Evolutionary conservation across 1,284 basidiomycete genomes (phyloP), one percentile per base, ranked within the genome.

Genomic region (Pseudozyma sp.): DNA sequence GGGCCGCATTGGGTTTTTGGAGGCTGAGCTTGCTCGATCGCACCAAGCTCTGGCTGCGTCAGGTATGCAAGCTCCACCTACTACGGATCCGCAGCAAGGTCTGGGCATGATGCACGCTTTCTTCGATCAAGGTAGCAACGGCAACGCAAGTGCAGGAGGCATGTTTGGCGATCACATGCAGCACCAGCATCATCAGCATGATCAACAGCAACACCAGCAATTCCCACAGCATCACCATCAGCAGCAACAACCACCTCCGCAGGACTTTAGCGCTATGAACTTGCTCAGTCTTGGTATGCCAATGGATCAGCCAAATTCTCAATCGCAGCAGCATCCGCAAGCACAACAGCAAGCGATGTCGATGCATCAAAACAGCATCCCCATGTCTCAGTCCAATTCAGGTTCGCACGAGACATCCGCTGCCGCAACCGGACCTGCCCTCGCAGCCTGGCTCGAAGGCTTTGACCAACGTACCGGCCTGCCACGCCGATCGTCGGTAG

Each of bases 1-100:
- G 62, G 62, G 69, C 11, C 63, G 77, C 11, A 83, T 80, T 51
- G 49, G 65, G n/a, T 78, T 77, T 49, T 67, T 83, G 4, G 80
- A 81, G 52, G 59, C 53, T 21, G 80, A 83, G 48, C 70, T 81
- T 13, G 69, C 70, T 19, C 65, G 69, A 13, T 60, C 51, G 5
- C 75, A 72, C 44, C 69, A 77, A 40, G 73, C 52, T 19, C 50
- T 76, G 12, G 68, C 69, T 40, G 65, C 68, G 4, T 76, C 69
- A 8, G 73, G 73, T 8, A 71, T 71, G 63, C 72, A 70, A 53
- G 66, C 68, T n/a, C 72, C 68, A 13, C 62, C 72, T 5, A 66
- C 71, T 3, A 59, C 71, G 25, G 66, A 74, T 59, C 71, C 71
- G 12, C 66, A 74, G 44, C 71, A 74, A 36, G 71, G 71, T 16